These are phyloP conservation scores for Penicillium sp. DNA, from an alignment of 2,329 filamentous ascomycete species.

Conservation along the genomic window DNA sequence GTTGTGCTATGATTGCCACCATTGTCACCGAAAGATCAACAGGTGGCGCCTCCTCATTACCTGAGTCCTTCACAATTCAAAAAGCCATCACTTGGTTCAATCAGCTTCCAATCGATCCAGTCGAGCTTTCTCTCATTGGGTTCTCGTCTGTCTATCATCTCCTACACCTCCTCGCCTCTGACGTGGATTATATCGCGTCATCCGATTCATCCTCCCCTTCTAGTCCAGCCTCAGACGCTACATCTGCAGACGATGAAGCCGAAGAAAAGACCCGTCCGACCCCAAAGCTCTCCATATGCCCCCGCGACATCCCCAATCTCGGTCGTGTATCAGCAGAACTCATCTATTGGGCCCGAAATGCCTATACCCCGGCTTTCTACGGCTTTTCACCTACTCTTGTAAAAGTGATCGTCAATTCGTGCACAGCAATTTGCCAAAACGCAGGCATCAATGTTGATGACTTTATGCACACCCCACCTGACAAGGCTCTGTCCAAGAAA, in stretches of 20 bases:
- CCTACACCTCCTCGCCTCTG: slow-evolving; percentile 40
- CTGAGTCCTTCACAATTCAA: slow-evolving; percentile 39
- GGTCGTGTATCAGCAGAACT: slow-evolving; percentile 42
- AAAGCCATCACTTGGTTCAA: slow-evolving; percentile 45
- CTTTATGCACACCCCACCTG: slow-evolving; percentile 25
- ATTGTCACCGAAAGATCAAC: slow-evolving; percentile 45
- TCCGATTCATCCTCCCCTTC: slow-evolving; percentile 34
- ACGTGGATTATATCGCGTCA: slow-evolving; percentile 39
- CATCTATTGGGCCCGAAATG: slow-evolving; percentile 46
- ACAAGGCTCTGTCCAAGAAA: slow-evolving; percentile 24
- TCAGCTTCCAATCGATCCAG: slow-evolving; percentile 42
- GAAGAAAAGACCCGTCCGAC: slow-evolving; percentile 15
- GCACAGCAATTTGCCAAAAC: slow-evolving; percentile 34
- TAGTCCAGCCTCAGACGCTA: slow-evolving; percentile 23
- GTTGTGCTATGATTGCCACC: slow-evolving; percentile 58
- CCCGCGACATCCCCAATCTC: slow-evolving; percentile 32
- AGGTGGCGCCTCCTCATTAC: slow-evolving; percentile 31
- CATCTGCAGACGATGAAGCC: slow-evolving; percentile 30
- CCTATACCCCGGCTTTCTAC: slow-evolving; percentile 45
- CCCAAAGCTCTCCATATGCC: slow-evolving; percentile 15
- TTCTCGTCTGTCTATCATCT: slow-evolving; percentile 45
- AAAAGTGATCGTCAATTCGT: slow-evolving; percentile 40
- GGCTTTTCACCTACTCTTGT: slow-evolving; percentile 39
- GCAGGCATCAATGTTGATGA: slow-evolving; percentile 37
- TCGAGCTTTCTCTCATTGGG: slow-evolving; percentile 43